Base-by-base conservation (phyloP, 108 stramenopile species). In the Cyclotella sp. region DNA sequence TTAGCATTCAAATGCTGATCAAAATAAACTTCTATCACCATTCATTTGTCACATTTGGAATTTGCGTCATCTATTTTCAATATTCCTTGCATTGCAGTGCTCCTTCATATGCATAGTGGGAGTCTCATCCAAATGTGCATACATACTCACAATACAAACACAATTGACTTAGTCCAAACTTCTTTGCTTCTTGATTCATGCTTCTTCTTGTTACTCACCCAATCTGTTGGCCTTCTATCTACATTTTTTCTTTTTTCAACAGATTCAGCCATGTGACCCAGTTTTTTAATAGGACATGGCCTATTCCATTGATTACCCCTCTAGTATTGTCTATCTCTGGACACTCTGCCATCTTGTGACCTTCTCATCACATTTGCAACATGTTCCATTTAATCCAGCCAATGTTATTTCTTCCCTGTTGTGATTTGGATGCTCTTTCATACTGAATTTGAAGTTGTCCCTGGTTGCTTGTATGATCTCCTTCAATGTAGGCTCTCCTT, bases 21-120 rank as follows among this genome's bases (percentile, higher is more conserved):
- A 34, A 34, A 2, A 34, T 34, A 34, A 34, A 34, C 34, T 34
- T 34, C 34, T 34, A 34, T 5, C 34, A 34, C 34, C 34, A 2
- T 34, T 34, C 34, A 2, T 34, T 34, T 2, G 34, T 34, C 34
- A 34, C 6, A 34, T 34, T 34, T 34, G 34, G 34, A 34, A 34
- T 34, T 34, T 34, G 6, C 34, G 4, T 5, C 6, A 5, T 6
- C 34, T 5, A 34, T 34, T 34, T 34, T 34, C 34, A 34, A 34
- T 34, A 6, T 34, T 34, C 34, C 34, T 34, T 26, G 26, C 60
- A 61, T 61, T 26, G 60, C 60, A 61, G 60, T 61, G 60, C 60
- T 61, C 9, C 10, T 61, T 61, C 60, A 64, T 64, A 15, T 64
- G 63, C 29, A 41, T 41, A 64, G 63, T 64, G 63, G 63, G 63